Percentiles rank a stretch among this genome's conserved stretches.
phyloP scores from a whole-genome alignment of 75 land plant species.

The Selaginella moellendorffii region DNA sequence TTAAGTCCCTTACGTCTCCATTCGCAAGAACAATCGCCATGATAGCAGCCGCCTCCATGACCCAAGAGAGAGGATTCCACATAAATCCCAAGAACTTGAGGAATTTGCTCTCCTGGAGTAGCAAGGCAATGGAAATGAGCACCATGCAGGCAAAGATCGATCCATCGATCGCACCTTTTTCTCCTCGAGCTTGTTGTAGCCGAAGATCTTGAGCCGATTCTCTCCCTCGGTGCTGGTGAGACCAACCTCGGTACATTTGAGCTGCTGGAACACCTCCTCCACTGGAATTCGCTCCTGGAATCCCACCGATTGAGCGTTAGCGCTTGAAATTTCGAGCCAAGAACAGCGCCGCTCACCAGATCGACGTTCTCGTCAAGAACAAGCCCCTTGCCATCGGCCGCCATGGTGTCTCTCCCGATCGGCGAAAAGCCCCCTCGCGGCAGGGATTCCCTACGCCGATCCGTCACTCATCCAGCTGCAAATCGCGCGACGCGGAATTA shows the following conservation, averaged over 20 bases:
- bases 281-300: constrained; percentile 42
- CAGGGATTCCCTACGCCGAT: too few relatives aligned
- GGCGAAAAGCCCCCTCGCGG: too few relatives aligned
- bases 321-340: too few relatives aligned
- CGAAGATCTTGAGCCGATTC: constrained; percentile 40
- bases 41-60: constrained; percentile 73
- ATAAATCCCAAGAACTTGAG: constrained; percentile 80
- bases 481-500: too few relatives aligned
- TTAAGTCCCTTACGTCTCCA: constrained; percentile 39
- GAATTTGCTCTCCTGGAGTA: constrained; percentile 40
- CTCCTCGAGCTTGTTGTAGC: constrained; percentile 64
- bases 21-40: constrained; percentile 82
- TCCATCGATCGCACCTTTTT: constrained; percentile 17
- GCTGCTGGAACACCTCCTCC: constrained; percentile 45
- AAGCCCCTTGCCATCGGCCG: neutral
- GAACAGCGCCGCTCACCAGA: neutral
- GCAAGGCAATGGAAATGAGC: neutral
- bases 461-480: too few relatives aligned
- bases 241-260: constrained; percentile 45
- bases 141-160: neutral
- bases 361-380: neutral
- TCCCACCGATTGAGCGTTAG: too few relatives aligned
- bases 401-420: too few relatives aligned
- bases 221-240: constrained; percentile 38
- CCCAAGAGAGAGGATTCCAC: constrained; percentile 94